A percentile compares a stretch with the other conserved stretches of the same genome.
Conservation (phyloP, 306 rosid genomes). For the Ormosia semicastrata region DNA sequence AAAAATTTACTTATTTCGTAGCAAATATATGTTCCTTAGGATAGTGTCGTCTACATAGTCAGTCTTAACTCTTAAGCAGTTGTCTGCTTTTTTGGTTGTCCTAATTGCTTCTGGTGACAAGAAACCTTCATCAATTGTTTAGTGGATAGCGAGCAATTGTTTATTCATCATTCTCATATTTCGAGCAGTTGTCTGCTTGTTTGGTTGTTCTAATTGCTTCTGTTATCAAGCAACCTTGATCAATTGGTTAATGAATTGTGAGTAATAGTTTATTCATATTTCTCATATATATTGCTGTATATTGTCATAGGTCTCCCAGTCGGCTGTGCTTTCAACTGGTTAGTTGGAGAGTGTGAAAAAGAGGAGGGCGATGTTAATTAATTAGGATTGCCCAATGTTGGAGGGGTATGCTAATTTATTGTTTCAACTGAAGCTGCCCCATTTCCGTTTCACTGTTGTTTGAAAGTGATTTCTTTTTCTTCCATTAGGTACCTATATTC, state of each 20-base stretch:
- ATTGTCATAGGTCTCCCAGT: neutral
- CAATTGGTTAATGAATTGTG: neutral
- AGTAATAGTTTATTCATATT: neutral
- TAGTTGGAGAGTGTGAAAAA: slow-evolving; percentile 1
- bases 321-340: neutral
- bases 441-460: neutral
- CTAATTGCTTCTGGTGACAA: slow-evolving; percentile 6
- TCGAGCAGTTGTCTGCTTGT: neutral
- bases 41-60: neutral
- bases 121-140: neutral
- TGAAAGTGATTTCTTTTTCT: neutral
- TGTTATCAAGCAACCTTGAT: neutral
- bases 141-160: neutral
- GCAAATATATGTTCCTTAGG: neutral
- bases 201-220: neutral
- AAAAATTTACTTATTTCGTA: neutral
- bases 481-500: neutral
- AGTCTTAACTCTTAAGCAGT: neutral
- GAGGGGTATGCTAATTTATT: neutral
- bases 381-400: neutral
- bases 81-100: slow-evolving; percentile 2
- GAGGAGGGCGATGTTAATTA: neutral
- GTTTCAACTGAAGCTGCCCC: slow-evolving; percentile 18
- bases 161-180: neutral
- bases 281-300: slow-evolving; percentile 16